Percentiles rank a stretch among this genome's conserved stretches.
Evolutionary conservation across 345 rosid genomes (phyloP).

Genomic region (Linum tenue): DNA sequence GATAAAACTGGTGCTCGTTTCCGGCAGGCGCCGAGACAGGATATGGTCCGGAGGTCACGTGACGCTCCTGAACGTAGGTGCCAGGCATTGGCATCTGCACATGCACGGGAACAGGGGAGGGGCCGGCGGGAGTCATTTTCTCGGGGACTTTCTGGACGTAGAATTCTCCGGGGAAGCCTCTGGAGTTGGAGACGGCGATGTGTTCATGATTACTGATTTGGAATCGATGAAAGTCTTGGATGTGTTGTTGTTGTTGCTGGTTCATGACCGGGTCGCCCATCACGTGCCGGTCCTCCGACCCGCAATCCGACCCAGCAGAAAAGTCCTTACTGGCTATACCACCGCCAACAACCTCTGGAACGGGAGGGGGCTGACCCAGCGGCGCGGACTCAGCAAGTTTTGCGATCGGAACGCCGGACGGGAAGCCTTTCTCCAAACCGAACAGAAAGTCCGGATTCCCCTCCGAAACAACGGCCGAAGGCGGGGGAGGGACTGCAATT

Average conservation of each 20-base stretch:
- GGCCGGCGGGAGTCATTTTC: conserved; percentile 18
- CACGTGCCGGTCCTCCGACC: conserved; percentile 34
- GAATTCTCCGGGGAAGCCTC: conserved; percentile 19
- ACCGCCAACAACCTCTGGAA: conserved; percentile 16
- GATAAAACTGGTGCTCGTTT: conserved; percentile 37
- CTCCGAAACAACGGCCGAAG: conserved; percentile 11
- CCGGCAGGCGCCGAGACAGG: conserved; percentile 8
- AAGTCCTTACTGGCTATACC: conserved; percentile 13
- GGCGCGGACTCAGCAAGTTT: conserved; percentile 8
- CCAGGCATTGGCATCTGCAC: conserved; percentile 25
- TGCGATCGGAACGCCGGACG: conserved; percentile 7
- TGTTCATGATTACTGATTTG: conserved; percentile 29
- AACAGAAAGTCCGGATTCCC: conserved; percentile 39
- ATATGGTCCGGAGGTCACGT: conserved; percentile 22
- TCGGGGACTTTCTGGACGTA: conserved; percentile 18
- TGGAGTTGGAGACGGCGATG: conserved; percentile 20
- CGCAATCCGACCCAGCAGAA: conserved; percentile 34
- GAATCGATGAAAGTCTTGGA: conserved; percentile 35
- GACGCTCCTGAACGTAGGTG: conserved; percentile 28
- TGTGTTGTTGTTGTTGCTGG: conserved; percentile 13
- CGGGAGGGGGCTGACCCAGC: conserved; percentile 12
- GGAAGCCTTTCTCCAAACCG: conserved; percentile 38
- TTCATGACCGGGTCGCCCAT: conserved; percentile 21
- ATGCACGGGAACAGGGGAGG: conserved; percentile 22
- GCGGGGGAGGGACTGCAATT: conserved; percentile 24